Evolutionary conservation across 805 yeast species (phyloP), one percentile per base, ranked within the genome.

Genomic region (Saturnispora zaruensis): DNA sequence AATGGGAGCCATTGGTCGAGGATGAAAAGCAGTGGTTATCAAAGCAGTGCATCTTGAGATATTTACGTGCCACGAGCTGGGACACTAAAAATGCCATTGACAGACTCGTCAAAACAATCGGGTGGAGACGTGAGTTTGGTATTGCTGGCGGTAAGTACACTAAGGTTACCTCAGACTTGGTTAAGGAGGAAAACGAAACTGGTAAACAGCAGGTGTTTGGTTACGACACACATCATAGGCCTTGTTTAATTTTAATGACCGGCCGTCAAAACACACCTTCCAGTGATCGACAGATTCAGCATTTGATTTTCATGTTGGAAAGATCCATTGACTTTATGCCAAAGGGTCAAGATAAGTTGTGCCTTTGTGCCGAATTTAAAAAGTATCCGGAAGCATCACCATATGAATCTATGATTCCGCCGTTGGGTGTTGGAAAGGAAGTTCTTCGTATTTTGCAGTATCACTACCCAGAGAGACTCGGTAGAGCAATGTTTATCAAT

Each of bases 211-310:
- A 88, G 30, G 81, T 91, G 38, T 72, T 90, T 41, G 99, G 99
- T 11, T 93, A 73, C 65, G 99, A 93, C 62, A 81, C 81, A 58
- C 88, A 84, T 60, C 76, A 84, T n/a, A 78, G 99, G 63, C 98
- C 99, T 5, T 91, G 96, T 62, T 71, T 93, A 44, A 88, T 89
- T 65, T 73, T 93, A 61, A 80, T 84, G 63, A 93, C 91, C 2
- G 97, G 98, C n/a, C 78, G 95, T 61, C 99, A 93, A 68, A 93
- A 93, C 70, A 93, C 99, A n/a, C 85, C 87, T 59, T 78, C 96
- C 1, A 79, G 93, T 2, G 81, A 80, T 52, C 77, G 90, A 59
- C 99, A 93, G 64, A 96, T 93, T 23, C 95, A 93, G 67, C 96
- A 89, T 64, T 72, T 93, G 64, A 98, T 93, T 6, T 91, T 75